Conservation (phyloP, 2,329 filamentous ascomycete genomes). For the Aspergillus caelatus region DNA sequence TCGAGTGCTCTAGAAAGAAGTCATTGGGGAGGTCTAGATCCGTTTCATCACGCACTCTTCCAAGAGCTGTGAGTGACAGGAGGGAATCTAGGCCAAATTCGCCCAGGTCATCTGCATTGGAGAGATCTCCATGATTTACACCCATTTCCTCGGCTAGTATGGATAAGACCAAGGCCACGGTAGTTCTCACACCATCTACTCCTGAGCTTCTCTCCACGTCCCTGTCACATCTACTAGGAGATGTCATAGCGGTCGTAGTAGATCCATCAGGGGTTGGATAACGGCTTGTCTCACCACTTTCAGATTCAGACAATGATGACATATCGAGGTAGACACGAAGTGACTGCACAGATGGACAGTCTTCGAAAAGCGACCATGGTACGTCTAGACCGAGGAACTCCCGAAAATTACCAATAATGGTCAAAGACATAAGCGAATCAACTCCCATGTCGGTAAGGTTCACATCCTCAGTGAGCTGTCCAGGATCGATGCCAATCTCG, state of each 20-base stretch:
- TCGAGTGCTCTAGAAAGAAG: neutral
- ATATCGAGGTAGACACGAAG: neutral
- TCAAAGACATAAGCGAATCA: constrained; percentile 3
- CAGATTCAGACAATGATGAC: neutral
- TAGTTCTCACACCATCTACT: neutral
- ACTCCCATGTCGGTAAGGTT: neutral
- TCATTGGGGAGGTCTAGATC: neutral
- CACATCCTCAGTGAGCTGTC: neutral
- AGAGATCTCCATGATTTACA: neutral
- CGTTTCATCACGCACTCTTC: neutral
- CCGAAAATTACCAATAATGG: neutral
- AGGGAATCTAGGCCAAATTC: neutral
- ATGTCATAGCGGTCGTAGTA: neutral
- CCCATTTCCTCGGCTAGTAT: neutral
- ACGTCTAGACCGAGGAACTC: neutral
- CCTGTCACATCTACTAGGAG: neutral
- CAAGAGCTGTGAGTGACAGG: neutral
- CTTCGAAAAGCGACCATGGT: neutral
- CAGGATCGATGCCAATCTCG: neutral
- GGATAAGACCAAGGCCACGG: neutral
- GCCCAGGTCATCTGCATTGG: neutral
- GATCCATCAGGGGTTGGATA: neutral
- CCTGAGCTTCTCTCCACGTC: fast-evolving
- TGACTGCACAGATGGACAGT: neutral
- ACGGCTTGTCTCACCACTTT: neutral